Evolutionary conservation across 2,329 filamentous ascomycete species (phyloP).

Genomic region (Rachicladosporium sp.): DNA sequence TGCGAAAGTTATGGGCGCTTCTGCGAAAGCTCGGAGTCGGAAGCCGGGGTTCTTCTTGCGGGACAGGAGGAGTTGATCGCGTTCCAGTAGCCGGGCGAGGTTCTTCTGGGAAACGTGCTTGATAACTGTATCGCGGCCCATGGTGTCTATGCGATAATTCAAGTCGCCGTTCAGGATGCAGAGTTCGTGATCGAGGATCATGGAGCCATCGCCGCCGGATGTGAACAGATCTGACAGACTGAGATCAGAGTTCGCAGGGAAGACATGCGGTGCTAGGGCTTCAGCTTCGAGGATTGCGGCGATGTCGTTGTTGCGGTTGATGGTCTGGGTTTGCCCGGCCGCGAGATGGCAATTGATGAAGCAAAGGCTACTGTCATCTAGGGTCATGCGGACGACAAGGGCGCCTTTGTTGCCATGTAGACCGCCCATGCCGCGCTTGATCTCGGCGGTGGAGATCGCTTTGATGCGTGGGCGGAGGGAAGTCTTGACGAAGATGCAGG

Average conservation of each 20-base stretch:
- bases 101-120: conserved; percentile 72
- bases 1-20: conserved; percentile 78
- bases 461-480: conserved; percentile 63
- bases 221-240: conserved; percentile 68
- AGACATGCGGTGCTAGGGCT: conserved; percentile 25
- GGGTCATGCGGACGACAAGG: conserved; percentile 75
- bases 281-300: conserved; percentile 74
- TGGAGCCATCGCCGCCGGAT: conserved; percentile 84
- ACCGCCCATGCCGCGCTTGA: conserved; percentile 94
- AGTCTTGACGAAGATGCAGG: conserved; percentile 85
- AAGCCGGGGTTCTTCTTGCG: conserved; percentile 83
- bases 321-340: conserved; percentile 81
- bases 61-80: conserved; percentile 84
- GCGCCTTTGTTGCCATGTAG: conserved; percentile 95
- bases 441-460: conserved; percentile 65
- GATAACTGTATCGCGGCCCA: conserved; percentile 86
- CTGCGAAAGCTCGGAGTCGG: conserved; percentile 77
- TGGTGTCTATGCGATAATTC: conserved; percentile 96
- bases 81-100: conserved; percentile 72
- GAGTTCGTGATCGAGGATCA: conserved; percentile 96
- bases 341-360: conserved; percentile 97
- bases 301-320: conserved; percentile 83
- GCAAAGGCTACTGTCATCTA: conserved; percentile 90
- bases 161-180: conserved; percentile 91
- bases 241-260: conserved; percentile 59